Percentiles rank a stretch among this genome's conserved stretches.
These are phyloP conservation scores for Wickerhamomyces chambardii DNA, from an alignment of 805 yeast genomes.

Conservation along the genomic window DNA sequence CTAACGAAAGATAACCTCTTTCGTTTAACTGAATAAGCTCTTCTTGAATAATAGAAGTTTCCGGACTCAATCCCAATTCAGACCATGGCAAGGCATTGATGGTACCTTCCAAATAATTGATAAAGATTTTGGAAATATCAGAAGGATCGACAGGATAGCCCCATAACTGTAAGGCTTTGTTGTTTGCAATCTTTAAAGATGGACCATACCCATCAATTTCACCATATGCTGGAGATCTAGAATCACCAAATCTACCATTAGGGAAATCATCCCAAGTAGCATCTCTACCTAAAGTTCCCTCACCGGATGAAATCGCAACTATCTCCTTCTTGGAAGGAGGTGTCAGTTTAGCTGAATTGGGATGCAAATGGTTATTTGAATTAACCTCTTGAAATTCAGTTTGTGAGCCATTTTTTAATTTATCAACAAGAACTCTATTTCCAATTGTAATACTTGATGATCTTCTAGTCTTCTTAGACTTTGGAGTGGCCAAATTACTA, in stretches of 20 bases:
- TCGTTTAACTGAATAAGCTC: constrained; percentile 74
- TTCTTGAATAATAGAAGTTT: constrained; percentile 89
- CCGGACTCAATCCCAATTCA: constrained; percentile 77
- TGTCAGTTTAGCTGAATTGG: constrained; percentile 5
- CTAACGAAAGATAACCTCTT: constrained; percentile 73
- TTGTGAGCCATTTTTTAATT: constrained; percentile 14
- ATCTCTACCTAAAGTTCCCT: constrained; percentile 77
- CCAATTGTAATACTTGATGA: constrained; percentile 20
- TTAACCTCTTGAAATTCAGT: constrained; percentile 14
- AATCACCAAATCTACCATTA: constrained; percentile 92
- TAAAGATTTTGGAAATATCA: constrained; percentile 62
- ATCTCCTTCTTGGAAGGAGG: constrained; percentile 44
- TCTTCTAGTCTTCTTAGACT: constrained; percentile 8
- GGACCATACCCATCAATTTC: constrained; percentile 98
- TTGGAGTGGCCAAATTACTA: neutral
- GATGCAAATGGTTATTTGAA: constrained; percentile 6
- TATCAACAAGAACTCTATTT: constrained; percentile 29
- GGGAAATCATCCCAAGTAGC: constrained; percentile 98
- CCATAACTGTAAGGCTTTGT: constrained; percentile 68
- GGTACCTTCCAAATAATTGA: constrained; percentile 64
- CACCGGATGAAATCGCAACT: constrained; percentile 74
- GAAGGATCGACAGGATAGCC: constrained; percentile 55
- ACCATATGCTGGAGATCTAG: constrained; percentile 95
- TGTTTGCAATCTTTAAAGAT: constrained; percentile 63
- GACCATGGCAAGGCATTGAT: constrained; percentile 87